Base-by-base conservation (phyloP, 768 basidiomycete species). In the Mycena rebaudengoi region DNA sequence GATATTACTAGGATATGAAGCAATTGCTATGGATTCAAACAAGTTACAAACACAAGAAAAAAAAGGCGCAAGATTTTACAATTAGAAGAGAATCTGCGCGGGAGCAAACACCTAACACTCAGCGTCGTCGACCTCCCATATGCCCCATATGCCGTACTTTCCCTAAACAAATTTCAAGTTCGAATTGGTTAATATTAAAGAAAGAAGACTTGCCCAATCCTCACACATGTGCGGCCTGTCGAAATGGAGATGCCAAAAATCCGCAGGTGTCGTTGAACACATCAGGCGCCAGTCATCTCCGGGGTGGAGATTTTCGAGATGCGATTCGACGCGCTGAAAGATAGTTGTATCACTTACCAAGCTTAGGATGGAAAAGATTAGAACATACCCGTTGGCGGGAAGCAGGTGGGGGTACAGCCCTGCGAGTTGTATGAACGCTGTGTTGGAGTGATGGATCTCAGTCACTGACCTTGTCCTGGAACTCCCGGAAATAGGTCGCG, bases 181-280 rank as follows among this genome's bases (percentile, higher is more conserved):
- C n/a, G n/a, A n/a, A n/a, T n/a, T n/a, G n/a, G n/a, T n/a, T n/a
- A n/a, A n/a, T n/a, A n/a, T n/a, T n/a, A n/a, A n/a, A n/a, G 21
- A 21, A 35, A 29, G 25, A 26, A n/a, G 30, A 65, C 74, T 48
- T 39, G 74, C 73, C 1, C 13, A n/a, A 55, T 69, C 54, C 46
- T 58, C 68, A 25, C 72, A 76, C 45, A 66, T 45, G 1, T 75
- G 53, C 0, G 74, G 69, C 13, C 70, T 70, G 0, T 37, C 16
- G 39, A 74, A 76, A n/a, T 69, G 66, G 57, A 74, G 52, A 10
- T 66, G 69, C 18, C 14, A 60, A 60, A 76, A 74, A 11, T 25
- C 51, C 1, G 51, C 69, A 0, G 75, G 5, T 73, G 72, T 78
- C 7, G 75, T 76, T 12, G 76, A 72, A 46, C 76, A 78, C 46